These are phyloP conservation scores for Tetrastigma voinierianum DNA, from an alignment of 164 flowering plant species.

Conservation along the genomic window DNA sequence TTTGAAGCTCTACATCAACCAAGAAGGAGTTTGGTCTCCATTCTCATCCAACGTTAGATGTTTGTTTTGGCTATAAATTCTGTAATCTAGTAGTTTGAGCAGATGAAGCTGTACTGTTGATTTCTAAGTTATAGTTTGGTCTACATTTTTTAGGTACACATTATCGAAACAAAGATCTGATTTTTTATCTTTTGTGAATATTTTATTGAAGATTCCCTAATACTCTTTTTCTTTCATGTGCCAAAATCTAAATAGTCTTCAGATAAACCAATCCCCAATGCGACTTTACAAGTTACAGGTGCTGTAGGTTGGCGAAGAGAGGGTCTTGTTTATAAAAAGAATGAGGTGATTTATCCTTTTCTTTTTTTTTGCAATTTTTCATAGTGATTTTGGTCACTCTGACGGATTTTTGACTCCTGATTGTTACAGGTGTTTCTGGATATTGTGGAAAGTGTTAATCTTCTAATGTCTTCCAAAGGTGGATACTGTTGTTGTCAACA, in stretches of 20 bases:
- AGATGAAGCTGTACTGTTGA: too few species aligned
- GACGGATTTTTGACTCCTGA: slow-evolving; percentile 10
- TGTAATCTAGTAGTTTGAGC: too few species aligned
- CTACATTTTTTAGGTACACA: neutral
- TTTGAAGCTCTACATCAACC: slow-evolving; percentile 95
- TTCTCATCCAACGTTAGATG: slow-evolving; percentile 86
- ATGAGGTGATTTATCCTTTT: slow-evolving; percentile 59
- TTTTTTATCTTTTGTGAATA: neutral
- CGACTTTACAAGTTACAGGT: slow-evolving; percentile 98
- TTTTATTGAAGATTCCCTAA: neutral
- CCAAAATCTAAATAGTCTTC: slow-evolving; percentile 44
- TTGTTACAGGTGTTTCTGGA: slow-evolving; percentile 84
- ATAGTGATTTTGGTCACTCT: neutral
- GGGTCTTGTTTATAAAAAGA: slow-evolving; percentile 93
- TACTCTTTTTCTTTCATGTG: neutral
- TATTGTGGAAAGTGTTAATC: slow-evolving; percentile 98
- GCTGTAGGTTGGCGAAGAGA: slow-evolving; percentile 99
- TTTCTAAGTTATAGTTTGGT: too few species aligned
- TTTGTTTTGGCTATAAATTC: neutral
- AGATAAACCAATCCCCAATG: slow-evolving; percentile 96
- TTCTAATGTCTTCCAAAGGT: slow-evolving; percentile 99
- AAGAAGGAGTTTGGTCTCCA: slow-evolving; percentile 98
- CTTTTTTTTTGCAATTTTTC: neutral
- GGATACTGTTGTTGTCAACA: neutral
- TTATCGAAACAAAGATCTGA: neutral